Percentiles rank a stretch among this genome's conserved stretches.
Evolutionary conservation across 192 early-diverging fungal genomes (phyloP).

Genomic region (Coemansia sp.): DNA sequence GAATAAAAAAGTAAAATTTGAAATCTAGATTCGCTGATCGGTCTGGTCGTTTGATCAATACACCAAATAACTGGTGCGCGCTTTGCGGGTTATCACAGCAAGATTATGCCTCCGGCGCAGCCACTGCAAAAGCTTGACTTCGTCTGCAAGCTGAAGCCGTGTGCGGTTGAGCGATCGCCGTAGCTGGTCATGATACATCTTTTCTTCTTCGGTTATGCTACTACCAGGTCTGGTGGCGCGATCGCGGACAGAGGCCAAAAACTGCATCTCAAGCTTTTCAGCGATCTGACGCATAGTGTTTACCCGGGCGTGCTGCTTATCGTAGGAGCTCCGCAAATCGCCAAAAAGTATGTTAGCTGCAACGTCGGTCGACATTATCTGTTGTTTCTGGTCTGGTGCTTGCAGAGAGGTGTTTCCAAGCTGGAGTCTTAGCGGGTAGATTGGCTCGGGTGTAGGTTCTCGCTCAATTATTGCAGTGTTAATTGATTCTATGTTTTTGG

Average conservation of each 20-base stretch:
- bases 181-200: conserved; percentile 27
- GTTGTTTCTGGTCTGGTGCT: background rate
- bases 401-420: conserved; percentile 8
- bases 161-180: conserved; percentile 28
- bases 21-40: conserved; percentile 11
- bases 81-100: conserved; percentile 39
- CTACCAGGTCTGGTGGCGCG: conserved; percentile 31
- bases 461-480: conserved; percentile 5
- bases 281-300: conserved; percentile 18
- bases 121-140: conserved; percentile 49
- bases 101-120: conserved; percentile 46
- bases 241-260: conserved; percentile 40
- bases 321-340: conserved; percentile 34
- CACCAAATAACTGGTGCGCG: conserved; percentile 23
- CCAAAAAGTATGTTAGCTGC: conserved; percentile 48
- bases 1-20: conserved; percentile 5
- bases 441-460: conserved; percentile 9
- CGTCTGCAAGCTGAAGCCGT: conserved; percentile 37
- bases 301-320: conserved; percentile 31
- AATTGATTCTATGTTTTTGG: conserved; percentile 3
- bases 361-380: conserved; percentile 39
- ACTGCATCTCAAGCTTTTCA: conserved; percentile 27
- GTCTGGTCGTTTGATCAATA: conserved; percentile 11
- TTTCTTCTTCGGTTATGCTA: conserved; percentile 32
- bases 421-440: conserved; percentile 11